Conservation (phyloP, 2,329 filamentous ascomycete genomes). For the Daldinia eschscholtzii region DNA sequence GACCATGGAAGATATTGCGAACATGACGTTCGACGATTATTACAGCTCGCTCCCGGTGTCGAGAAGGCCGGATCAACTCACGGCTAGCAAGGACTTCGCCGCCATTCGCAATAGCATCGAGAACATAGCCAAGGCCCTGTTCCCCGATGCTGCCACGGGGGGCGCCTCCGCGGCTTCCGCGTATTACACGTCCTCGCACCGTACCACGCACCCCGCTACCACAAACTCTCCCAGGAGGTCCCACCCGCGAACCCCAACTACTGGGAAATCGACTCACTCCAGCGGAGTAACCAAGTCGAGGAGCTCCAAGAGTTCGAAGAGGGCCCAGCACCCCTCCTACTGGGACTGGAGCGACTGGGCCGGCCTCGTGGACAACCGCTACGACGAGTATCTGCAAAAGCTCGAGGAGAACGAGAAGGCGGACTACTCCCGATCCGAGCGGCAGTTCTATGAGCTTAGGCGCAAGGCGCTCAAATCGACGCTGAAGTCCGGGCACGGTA, state of each 20-base stretch:
- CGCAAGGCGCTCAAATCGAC: not conserved
- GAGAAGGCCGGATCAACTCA: not conserved
- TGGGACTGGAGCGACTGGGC: constrained; percentile 15
- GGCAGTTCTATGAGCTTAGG: not conserved
- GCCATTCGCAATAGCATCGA: not conserved
- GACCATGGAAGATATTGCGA: not conserved
- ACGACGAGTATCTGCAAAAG: not conserved
- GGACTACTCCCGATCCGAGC: not conserved
- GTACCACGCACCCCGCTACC: too few species aligned
- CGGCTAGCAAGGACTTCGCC: not conserved
- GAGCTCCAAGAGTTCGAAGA: not conserved
- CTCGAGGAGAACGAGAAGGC: not conserved
- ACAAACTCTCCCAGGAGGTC: too few species aligned
- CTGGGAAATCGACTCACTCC: not conserved
- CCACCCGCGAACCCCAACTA: too few species aligned
- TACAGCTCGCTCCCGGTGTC: not conserved
- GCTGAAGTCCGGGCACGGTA: too few species aligned
- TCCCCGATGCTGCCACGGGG: too few species aligned
- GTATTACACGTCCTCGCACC: too few species aligned
- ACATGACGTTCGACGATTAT: constrained; percentile 18
- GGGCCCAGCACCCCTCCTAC: not conserved
- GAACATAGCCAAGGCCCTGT: not conserved
- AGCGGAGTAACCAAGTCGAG: not conserved
- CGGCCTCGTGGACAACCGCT: not conserved
- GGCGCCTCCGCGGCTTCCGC: too few species aligned